phyloP scores from a whole-genome alignment of 176 grass and related monocot genomes.

The Ananas comosus region DNA sequence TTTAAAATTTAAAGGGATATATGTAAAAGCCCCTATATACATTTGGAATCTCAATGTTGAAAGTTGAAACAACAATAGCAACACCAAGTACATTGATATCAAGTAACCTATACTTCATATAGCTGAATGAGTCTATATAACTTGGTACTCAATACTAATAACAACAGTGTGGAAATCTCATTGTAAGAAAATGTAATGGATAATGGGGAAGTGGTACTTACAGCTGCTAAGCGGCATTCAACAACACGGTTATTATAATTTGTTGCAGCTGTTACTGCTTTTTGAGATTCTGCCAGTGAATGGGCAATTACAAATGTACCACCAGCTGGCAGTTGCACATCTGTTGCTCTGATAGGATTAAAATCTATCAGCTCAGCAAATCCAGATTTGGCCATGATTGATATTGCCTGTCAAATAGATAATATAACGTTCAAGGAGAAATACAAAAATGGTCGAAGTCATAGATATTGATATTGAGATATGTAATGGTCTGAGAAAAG shows the following conservation, averaged over 20 bases:
- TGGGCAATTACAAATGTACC: slow-evolving; percentile 94
- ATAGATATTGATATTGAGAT: not conserved
- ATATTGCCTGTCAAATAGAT: slow-evolving; percentile 64
- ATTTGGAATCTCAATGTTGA: not conserved
- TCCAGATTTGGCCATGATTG: slow-evolving; percentile 89
- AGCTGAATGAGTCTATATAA: too few relatives aligned
- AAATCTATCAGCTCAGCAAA: slow-evolving; percentile 99
- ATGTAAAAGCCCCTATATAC: too few relatives aligned
- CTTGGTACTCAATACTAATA: not conserved
- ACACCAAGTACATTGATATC: not conserved
- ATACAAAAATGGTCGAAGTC: not conserved
- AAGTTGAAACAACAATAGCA: not conserved
- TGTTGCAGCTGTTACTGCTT: slow-evolving; percentile 93
- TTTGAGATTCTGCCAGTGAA: slow-evolving; percentile 90
- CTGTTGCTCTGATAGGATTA: slow-evolving; percentile 82
- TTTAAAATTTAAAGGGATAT: too few relatives aligned
- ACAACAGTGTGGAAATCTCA: not conserved
- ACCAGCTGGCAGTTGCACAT: slow-evolving; percentile 74
- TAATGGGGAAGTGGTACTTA: slow-evolving; percentile 1
- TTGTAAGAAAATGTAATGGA: not conserved
- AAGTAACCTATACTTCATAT: too few relatives aligned
- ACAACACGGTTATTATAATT: slow-evolving; percentile 96
- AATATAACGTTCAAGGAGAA: slow-evolving; percentile 9
- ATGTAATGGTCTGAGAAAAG: not conserved
- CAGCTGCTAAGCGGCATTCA: slow-evolving; percentile 57